Evolutionary conservation across 768 basidiomycete species (phyloP).

Genomic region (Pulveroboletus sp.): DNA sequence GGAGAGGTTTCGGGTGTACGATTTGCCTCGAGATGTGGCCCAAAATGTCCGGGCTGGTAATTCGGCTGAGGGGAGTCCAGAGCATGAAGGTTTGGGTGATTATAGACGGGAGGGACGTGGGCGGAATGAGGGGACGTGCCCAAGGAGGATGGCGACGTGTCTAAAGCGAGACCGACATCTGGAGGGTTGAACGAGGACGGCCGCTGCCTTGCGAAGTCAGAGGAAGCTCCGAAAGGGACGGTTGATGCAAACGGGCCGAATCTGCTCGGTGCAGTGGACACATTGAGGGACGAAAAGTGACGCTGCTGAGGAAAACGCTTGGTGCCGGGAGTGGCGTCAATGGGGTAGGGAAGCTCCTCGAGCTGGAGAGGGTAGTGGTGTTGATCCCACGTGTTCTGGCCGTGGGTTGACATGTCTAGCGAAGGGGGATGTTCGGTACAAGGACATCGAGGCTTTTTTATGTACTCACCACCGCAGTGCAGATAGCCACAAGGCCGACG

Average conservation of each 20-base stretch:
- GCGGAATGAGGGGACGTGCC: constrained; percentile 6
- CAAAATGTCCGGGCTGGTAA: constrained; percentile 17
- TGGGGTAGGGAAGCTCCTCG: constrained; percentile 23
- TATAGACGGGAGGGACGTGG: constrained; percentile 14
- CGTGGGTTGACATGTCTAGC: constrained; percentile 24
- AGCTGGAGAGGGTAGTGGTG: constrained; percentile 23
- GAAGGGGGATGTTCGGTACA: constrained; percentile 1
- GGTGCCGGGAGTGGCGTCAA: constrained; percentile 8
- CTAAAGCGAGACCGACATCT: constrained; percentile 6
- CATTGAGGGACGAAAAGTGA: constrained; percentile 4
- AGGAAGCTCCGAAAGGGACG: constrained; percentile 9
- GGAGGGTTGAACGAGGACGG: constrained; percentile 11
- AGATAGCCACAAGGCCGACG: too few species aligned
- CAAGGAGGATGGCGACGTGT: constrained; percentile 17
- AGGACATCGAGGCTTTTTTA: background rate
- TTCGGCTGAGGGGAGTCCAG: constrained; percentile 11
- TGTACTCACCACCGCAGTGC: too few species aligned
- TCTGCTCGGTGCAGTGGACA: constrained; percentile 1
- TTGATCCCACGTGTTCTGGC: constrained; percentile 19
- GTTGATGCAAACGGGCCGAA: constrained; percentile 14
- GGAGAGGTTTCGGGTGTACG: constrained; percentile 14
- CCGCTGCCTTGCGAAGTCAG: constrained; percentile 9
- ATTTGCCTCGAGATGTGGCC: background rate
- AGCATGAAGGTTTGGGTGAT: constrained; percentile 7
- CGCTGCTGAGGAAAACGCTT: constrained; percentile 12